A percentile compares a stretch with the other conserved stretches of the same genome.
Conservation (phyloP, 2,329 filamentous ascomycete species). For the Keithomyces neogunnii region DNA sequence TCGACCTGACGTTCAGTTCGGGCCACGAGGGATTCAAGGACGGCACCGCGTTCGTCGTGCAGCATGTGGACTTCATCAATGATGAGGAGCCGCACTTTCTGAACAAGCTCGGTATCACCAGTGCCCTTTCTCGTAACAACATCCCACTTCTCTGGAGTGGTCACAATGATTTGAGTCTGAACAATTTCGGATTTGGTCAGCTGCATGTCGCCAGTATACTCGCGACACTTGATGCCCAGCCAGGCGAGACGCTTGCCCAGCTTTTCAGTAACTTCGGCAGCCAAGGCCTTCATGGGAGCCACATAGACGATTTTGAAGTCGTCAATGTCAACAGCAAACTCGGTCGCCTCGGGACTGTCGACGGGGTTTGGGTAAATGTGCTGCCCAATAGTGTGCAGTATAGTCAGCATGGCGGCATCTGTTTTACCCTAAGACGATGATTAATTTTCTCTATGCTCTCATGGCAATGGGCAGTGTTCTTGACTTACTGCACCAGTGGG, state of each 20-base stretch:
- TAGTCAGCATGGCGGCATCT: slow-evolving; percentile 93
- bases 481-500: slow-evolving; percentile 77
- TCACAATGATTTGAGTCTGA: slow-evolving; percentile 95
- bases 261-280: slow-evolving; percentile 93
- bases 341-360: slow-evolving; percentile 61
- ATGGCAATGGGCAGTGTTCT: background rate
- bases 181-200: slow-evolving; percentile 94
- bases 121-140: slow-evolving; percentile 96
- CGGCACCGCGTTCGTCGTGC: slow-evolving; percentile 92
- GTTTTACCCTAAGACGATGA: slow-evolving; percentile 66
- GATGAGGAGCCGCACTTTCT: slow-evolving; percentile 91
- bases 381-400: slow-evolving; percentile 82
- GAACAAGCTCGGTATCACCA: slow-evolving; percentile 92
- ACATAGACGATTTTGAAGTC: slow-evolving; percentile 99
- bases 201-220: slow-evolving; percentile 98
- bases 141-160: slow-evolving; percentile 98
- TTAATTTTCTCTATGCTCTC: background rate
- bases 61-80: slow-evolving; percentile 99
- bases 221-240: slow-evolving; percentile 85
- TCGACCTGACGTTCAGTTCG: slow-evolving; percentile 94
- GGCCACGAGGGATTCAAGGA: slow-evolving; percentile 91
- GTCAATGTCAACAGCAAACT: slow-evolving; percentile 75
- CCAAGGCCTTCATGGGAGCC: slow-evolving; percentile 96
- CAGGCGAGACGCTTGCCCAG: slow-evolving; percentile 84
- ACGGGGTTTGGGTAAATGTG: slow-evolving; percentile 74